Evolutionary conservation across 495 filamentous ascomycete genomes (phyloP).

Genomic region (Polyplosphaeria fusca): DNA sequence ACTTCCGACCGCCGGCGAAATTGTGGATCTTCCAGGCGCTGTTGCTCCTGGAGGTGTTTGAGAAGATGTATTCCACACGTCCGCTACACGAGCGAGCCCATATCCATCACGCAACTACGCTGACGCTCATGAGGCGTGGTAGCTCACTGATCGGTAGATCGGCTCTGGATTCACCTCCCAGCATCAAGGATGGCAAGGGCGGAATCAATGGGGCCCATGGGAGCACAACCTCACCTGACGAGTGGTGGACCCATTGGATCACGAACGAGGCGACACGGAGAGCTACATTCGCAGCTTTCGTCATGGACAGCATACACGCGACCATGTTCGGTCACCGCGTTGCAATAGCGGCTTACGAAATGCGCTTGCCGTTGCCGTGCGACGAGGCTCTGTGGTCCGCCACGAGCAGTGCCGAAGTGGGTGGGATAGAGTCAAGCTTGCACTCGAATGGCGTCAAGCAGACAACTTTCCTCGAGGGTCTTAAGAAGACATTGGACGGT

Average conservation of each 20-base stretch:
- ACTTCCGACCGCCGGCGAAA: constrained; percentile 94
- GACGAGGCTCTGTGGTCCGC: constrained; percentile 94
- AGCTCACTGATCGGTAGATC: constrained; percentile 86
- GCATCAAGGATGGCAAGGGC: constrained; percentile 60
- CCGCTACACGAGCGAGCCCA: constrained; percentile 92
- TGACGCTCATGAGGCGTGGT: constrained; percentile 92
- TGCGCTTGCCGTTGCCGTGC: constrained; percentile 86
- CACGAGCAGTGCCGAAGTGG: constrained; percentile 82
- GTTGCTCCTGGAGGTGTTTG: constrained; percentile 84
- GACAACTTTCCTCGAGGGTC: constrained; percentile 83
- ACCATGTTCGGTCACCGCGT: constrained; percentile 98
- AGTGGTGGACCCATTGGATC: constrained; percentile 97
- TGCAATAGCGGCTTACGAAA: constrained; percentile 95
- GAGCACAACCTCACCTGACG: constrained; percentile 64
- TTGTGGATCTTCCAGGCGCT: constrained; percentile 97
- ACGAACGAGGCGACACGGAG: constrained; percentile 87
- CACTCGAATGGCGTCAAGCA: constrained; percentile 80
- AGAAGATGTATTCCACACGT: constrained; percentile 93
- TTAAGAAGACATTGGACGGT: constrained; percentile 85
- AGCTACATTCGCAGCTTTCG: constrained; percentile 90
- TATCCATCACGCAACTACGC: constrained; percentile 93
- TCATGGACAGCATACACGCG: constrained; percentile 92
- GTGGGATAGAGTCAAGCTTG: constrained; percentile 77
- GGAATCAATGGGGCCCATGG: constrained; percentile 4
- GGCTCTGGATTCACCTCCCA: constrained; percentile 83